Percentiles rank a stretch among this genome's conserved stretches.
Evolutionary conservation across 2,329 filamentous ascomycete genomes (phyloP).

Genomic region (Mollisia scopiformis): DNA sequence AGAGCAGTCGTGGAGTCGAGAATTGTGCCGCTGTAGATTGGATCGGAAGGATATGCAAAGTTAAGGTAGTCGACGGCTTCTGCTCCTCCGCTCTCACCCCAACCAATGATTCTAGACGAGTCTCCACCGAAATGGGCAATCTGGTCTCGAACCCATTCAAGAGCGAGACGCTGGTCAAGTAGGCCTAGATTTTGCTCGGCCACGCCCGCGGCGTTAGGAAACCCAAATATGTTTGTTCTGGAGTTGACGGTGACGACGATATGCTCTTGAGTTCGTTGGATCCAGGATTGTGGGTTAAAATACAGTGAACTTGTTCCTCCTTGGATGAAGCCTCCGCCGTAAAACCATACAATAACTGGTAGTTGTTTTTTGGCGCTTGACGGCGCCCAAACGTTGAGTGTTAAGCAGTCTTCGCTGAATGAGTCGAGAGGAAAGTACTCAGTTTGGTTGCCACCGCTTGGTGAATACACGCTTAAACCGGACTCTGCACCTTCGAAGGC

Average conservation of each 20-base stretch:
- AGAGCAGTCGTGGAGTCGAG: no score
- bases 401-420: background rate
- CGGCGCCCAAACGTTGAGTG: slow-evolving; percentile 26
- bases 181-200: no score
- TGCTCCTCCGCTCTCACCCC: no score
- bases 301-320: slow-evolving; percentile 13
- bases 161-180: no score
- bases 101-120: no score
- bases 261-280: slow-evolving; percentile 17
- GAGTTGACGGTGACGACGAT: slow-evolving; percentile 39
- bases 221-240: slow-evolving; percentile 37
- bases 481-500: background rate
- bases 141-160: no score
- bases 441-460: no score
- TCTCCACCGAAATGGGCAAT: no score
- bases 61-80: no score
- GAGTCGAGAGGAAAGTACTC: background rate
- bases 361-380: slow-evolving; percentile 6
- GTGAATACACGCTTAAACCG: background rate
- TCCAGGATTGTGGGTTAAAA: slow-evolving; percentile 14
- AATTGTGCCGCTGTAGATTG: no score
- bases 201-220: background rate
- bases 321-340: slow-evolving; percentile 17
- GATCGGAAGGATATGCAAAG: no score
- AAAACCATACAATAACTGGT: slow-evolving; percentile 33